A percentile compares a stretch with the other conserved stretches of the same genome.
Conservation (phyloP, 805 yeast genomes). For the Nakazawaea sp. region DNA sequence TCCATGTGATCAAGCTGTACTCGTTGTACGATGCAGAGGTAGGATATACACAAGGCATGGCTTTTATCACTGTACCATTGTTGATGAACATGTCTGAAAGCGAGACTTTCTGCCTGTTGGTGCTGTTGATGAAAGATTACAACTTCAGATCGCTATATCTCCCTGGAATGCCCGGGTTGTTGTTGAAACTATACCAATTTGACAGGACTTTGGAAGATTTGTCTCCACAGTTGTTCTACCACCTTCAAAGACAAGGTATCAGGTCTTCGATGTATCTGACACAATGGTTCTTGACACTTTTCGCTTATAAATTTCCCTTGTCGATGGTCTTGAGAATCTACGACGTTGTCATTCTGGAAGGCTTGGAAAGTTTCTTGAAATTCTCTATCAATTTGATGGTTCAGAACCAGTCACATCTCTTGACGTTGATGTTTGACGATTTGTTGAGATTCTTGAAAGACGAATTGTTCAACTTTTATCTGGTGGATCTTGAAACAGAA, state of each 20-base stretch:
- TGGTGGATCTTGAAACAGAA: constrained; percentile 18
- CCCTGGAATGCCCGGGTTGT: constrained; percentile 93
- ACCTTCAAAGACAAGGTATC: constrained; percentile 79
- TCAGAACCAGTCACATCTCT: constrained; percentile 53
- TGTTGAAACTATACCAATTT: constrained; percentile 78
- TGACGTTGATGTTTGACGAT: constrained; percentile 66
- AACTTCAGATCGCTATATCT: constrained; percentile 70
- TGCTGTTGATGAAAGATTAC: constrained; percentile 78
- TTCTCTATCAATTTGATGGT: constrained; percentile 78
- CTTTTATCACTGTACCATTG: constrained; percentile 82
- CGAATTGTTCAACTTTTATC: constrained; percentile 65
- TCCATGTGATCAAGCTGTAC: constrained; percentile 75
- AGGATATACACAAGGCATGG: constrained; percentile 98
- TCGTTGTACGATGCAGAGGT: constrained; percentile 85
- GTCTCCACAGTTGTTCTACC: constrained; percentile 66
- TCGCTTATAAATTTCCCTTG: constrained; percentile 91
- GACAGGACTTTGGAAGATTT: constrained; percentile 79
- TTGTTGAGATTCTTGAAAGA: constrained; percentile 75
- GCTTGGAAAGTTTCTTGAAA: constrained; percentile 77
- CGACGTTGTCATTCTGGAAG: constrained; percentile 87
- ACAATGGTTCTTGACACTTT: constrained; percentile 94
- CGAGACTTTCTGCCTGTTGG: constrained; percentile 79
- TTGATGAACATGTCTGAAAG: constrained; percentile 73
- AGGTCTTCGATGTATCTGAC: constrained; percentile 94
- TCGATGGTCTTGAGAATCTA: constrained; percentile 81